Base-by-base conservation (phyloP, 2,329 filamentous ascomycete genomes). In the Exophiala bonariae region DNA sequence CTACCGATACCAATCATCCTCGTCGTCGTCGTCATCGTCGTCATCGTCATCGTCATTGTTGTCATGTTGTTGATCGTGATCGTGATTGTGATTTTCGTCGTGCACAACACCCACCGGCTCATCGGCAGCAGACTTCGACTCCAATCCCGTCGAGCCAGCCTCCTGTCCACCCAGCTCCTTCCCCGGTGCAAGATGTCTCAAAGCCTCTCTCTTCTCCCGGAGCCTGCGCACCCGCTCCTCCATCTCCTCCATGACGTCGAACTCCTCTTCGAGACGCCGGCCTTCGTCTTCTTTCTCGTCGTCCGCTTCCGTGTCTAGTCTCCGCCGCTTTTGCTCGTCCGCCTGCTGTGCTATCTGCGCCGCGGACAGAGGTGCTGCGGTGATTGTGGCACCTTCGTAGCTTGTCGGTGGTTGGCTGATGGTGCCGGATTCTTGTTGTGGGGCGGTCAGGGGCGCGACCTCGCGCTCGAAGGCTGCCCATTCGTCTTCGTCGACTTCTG, bases 391-490 rank as follows among this genome's bases (percentile, higher is more conserved):
- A 48, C 78, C 75, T 2, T 59, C 50, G 40, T 59, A 60, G 44
- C 50, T 51, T n/a, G 23, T 26, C 6, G 23, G 23, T 6, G 23
- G 23, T 11, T 26, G 23, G 23, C 6, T 11, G 23, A 11, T 6
- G 6, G 6, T 26, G 6, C 6, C 11, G 36, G 41, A 57, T 59
- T 1, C 66, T 17, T 62, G 61, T 17, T 59, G 54, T 34, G 67
- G 52, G 46, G 65, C 66, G 7, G 67, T 66, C 40, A 69, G 65
- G 32, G 65, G 70, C 6, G 82, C 85, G 45, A 95, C 83, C 44
- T 95, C 88, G 2, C 87, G 86, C 64, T 96, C 86, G 63, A 95
- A 95, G 7, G 88, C 87, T 2, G 87, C 86, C 87, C 87, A 93
- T 67, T 93, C 87, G 44, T 85, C 81, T 61, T 95, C 88, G 63